Base-by-base conservation (phyloP, 441 rosid species). In the Jatropha podagrica region DNA sequence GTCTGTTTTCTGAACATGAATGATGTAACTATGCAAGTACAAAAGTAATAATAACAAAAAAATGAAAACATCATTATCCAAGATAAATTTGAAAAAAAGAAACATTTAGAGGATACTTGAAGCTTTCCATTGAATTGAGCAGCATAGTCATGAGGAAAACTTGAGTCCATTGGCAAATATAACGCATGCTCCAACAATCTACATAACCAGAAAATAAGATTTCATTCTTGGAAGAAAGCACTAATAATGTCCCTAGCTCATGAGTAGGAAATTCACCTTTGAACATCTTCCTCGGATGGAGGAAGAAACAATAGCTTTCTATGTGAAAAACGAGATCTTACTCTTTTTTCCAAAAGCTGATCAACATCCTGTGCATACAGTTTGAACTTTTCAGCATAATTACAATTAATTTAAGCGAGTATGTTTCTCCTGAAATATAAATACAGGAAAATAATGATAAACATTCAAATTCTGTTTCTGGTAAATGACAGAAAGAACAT, bases 301-400 rank as follows among this genome's bases (percentile, higher is more conserved):
- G 96, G 91, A 78, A 91, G 93, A 90, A 94, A 96, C 81, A 94
- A 71, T 9, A 92, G 77, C 81, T 91, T 92, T 70, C 97, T 87
- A 78, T 94, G 96, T 62, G 99, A 94, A 84, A 96, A 92, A 76
- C 98, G 97, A 69, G 99, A 96, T 79, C 97, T 89, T 76, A 91
- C 97, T 84, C 98, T 85, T 82, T 96, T 96, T 79, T 96, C 97
- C 83, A 94, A 81, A 83, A 96, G 95, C 79, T 94, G 97, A 78
- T 96, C 99, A 72, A 94, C 99, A 82, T 94, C 98, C 99, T 94
- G 88, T 78, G 80, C 68, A 26, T n/a, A 71, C 54, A 65, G 65
- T 26, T 48, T 65, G 66, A 48, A 32, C 76, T 68, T 71, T 80
- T 65, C 74, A 71, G 49, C 49, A 40, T 56, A 69, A 49, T 72